Base-by-base conservation (phyloP, 306 rosid species). In the Senna tora region DNA sequence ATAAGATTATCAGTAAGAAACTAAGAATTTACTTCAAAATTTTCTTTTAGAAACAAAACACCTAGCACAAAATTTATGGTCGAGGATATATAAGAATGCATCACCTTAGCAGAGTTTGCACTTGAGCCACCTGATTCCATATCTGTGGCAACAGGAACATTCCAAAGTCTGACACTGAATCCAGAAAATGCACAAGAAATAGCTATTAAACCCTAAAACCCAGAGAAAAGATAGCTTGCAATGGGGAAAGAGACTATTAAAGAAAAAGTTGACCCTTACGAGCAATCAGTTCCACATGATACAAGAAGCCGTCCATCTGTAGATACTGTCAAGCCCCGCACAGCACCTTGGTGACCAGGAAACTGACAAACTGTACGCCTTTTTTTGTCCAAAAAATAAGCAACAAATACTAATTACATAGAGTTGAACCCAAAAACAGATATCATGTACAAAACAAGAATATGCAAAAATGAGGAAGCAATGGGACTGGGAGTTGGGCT, bases 341-440 rank as follows among this genome's bases (percentile, higher is more conserved):
- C 97, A 22, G 97, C 91, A 79, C 97, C 95, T 85, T 62, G 91
- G 78, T 94, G 99, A 46, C 99, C 99, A 79, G 91, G 92, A 88
- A 94, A 94, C 72, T 76, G 89, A 70, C 83, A 75, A 74, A 91
- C 79, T 2, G 96, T 91, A 7, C 75, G 88, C 75, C 97, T 91
- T 42, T 85, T 65, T 36, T 77, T 1, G 13, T 16, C 49, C 28
- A 70, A 50, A 65, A 79, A 76, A 28, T 11, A 42, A 28, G 62
- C 72, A 61, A 67, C 19, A 69, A 56, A 39, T 11, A n/a, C 64
- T 72, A 83, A 69, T 71, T 67, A 51, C 51, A 22, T 14, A 46
- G 39, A 32, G 52, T 41, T 17, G 8, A 10, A 43, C 69, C 45
- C 20, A 43, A 32, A 38, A 70, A 5, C 20, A 19, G 36, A 34